A percentile compares a stretch with the other conserved stretches of the same genome.
phyloP scores from a whole-genome alignment of 108 stramenopile genomes.

The Pinguiococcus pyrenoidosus region DNA sequence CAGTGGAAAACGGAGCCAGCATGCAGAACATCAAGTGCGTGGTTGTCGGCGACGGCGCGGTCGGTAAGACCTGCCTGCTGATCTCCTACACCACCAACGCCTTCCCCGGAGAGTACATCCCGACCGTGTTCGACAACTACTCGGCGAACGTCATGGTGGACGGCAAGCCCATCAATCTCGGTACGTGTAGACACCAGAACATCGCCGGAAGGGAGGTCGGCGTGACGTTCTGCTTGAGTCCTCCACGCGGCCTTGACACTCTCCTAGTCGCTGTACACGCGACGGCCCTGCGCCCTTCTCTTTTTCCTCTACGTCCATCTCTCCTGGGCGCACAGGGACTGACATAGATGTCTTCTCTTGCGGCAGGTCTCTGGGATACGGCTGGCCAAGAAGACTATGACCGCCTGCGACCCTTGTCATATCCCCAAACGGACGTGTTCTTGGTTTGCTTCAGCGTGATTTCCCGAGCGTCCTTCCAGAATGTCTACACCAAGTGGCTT shows the following conservation, averaged over 20 bases:
- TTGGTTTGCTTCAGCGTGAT: conserved; percentile 45
- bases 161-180: conserved; percentile 48
- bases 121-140: conserved; percentile 53
- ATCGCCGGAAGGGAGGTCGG: too few relatives aligned
- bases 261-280: too few relatives aligned
- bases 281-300: too few relatives aligned
- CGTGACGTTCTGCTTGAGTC: too few relatives aligned
- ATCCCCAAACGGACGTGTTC: conserved; percentile 54
- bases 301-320: too few relatives aligned
- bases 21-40: conserved; percentile 45
- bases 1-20: too few relatives aligned
- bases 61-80: conserved; percentile 55
- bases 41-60: conserved; percentile 36
- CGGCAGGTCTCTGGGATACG: conserved; percentile 55
- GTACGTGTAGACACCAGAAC: too few relatives aligned
- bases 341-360: too few relatives aligned
- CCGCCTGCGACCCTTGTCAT: conserved; percentile 44
- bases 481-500: conserved; percentile 45
- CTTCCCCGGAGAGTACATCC: conserved; percentile 58
- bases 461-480: conserved; percentile 33
- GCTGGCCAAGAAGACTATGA: conserved; percentile 60
- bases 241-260: too few relatives aligned
- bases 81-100: conserved; percentile 56
- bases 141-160: conserved; percentile 49
- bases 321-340: too few relatives aligned